Evolutionary conservation across 768 basidiomycete species (phyloP).

Genomic region (Pleurotus salmoneostramineus): DNA sequence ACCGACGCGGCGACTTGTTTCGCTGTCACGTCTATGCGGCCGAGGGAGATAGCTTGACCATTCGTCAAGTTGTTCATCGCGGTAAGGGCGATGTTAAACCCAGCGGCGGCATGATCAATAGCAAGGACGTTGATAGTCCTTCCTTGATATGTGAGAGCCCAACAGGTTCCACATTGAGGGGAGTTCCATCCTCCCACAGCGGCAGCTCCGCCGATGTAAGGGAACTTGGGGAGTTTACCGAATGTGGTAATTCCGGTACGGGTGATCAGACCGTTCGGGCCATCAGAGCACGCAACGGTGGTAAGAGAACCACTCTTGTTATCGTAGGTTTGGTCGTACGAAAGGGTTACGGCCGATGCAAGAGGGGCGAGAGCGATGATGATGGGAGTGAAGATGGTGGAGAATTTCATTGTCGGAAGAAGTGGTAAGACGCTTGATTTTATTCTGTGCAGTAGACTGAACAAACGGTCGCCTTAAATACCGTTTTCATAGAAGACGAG

Average conservation of each 20-base stretch:
- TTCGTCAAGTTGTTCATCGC: conserved; percentile 55
- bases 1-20: conserved; percentile 37
- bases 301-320: conserved; percentile 30
- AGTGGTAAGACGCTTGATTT: background rate
- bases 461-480: background rate
- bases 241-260: conserved; percentile 43
- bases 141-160: conserved; percentile 47
- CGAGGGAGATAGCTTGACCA: conserved; percentile 40
- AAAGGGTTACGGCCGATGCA: conserved; percentile 22
- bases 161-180: conserved; percentile 54
- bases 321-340: conserved; percentile 53
- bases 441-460: background rate
- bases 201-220: conserved; percentile 52
- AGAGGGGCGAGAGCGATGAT: conserved; percentile 20
- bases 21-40: conserved; percentile 41
- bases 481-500: background rate
- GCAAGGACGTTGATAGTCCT: conserved; percentile 45
- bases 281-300: conserved; percentile 43
- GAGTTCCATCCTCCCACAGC: conserved; percentile 51
- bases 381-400: conserved; percentile 10
- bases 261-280: conserved; percentile 45
- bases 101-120: conserved; percentile 42
- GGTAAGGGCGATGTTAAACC: conserved; percentile 44
- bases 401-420: conserved; percentile 15
- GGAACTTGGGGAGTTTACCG: conserved; percentile 51